A percentile compares a stretch with the other conserved stretches of the same genome.
These are phyloP conservation scores for Rubroshorea leprosula DNA, from an alignment of 345 rosid genomes.

Conservation along the genomic window DNA sequence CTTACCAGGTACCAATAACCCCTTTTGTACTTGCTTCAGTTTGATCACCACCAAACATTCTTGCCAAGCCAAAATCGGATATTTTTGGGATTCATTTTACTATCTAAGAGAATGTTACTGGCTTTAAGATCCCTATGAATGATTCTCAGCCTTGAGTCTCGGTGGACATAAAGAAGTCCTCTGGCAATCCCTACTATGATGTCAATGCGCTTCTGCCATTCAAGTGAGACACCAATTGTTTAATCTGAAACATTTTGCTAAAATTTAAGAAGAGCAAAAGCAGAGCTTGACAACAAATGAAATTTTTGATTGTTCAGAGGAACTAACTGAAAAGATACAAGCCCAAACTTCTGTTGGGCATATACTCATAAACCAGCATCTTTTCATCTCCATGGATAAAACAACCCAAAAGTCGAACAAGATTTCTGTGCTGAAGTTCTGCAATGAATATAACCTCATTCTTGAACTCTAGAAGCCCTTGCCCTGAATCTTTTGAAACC, in stretches of 20 bases:
- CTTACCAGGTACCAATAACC: slow-evolving; percentile 31
- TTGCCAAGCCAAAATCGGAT: slow-evolving; percentile 37
- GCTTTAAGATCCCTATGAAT: slow-evolving; percentile 31
- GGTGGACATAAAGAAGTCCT: slow-evolving; percentile 33
- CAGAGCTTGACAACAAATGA: not conserved
- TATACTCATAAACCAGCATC: slow-evolving; percentile 25
- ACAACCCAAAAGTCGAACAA: slow-evolving; percentile 27
- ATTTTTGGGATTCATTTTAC: slow-evolving; percentile 33
- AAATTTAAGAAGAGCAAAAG: slow-evolving; percentile 38
- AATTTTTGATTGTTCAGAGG: not conserved
- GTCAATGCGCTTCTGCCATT: slow-evolving; percentile 18
- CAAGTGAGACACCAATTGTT: slow-evolving; percentile 13
- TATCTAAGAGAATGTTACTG: slow-evolving; percentile 27
- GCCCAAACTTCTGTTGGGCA: slow-evolving; percentile 28
- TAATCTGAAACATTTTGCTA: slow-evolving; percentile 15
- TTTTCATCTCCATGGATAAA: slow-evolving; percentile 22
- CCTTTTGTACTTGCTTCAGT: slow-evolving; percentile 21
- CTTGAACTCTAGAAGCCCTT: slow-evolving; percentile 28
- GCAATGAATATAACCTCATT: slow-evolving; percentile 26
- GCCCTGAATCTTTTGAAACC: slow-evolving; percentile 22
- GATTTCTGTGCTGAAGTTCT: slow-evolving; percentile 29
- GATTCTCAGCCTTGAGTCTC: slow-evolving; percentile 30
- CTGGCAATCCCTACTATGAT: slow-evolving; percentile 32
- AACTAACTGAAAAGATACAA: slow-evolving; percentile 25
- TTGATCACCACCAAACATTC: slow-evolving; percentile 20